phyloP scores from a whole-genome alignment of 805 yeast genomes.

The Kodamaea leandrae region DNA sequence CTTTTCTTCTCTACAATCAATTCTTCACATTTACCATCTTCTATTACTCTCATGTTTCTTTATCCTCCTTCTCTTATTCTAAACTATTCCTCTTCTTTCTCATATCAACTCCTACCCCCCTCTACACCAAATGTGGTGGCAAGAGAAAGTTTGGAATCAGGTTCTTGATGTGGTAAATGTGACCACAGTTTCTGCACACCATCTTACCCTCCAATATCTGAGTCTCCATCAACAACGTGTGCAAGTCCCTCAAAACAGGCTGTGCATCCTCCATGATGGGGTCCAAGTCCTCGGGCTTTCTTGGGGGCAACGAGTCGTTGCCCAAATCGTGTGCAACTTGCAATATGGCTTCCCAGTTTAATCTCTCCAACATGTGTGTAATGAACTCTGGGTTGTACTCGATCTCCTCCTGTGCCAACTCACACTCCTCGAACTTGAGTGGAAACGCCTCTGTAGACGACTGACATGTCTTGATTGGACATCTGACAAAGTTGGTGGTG shows the following conservation, averaged over 20 bases:
- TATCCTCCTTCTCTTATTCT: not conserved
- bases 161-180: slow-evolving; percentile 85
- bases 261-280: slow-evolving; percentile 51
- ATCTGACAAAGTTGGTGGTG: slow-evolving; percentile 94
- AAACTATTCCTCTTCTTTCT: not conserved
- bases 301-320: slow-evolving; percentile 28
- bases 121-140: slow-evolving; percentile 83
- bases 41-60: not conserved
- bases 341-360: slow-evolving; percentile 86
- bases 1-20: not conserved
- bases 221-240: slow-evolving; percentile 76
- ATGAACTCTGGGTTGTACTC: slow-evolving; percentile 85
- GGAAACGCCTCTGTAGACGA: slow-evolving; percentile 78
- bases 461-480: slow-evolving; percentile 83
- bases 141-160: slow-evolving; percentile 90
- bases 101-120: not conserved
- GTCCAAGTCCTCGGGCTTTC: slow-evolving; percentile 58
- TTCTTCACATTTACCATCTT: not conserved
- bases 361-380: slow-evolving; percentile 67
- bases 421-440: slow-evolving; percentile 62
- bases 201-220: slow-evolving; percentile 84
- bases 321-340: slow-evolving; percentile 70
- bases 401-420: slow-evolving; percentile 70
- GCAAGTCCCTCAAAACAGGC: slow-evolving; percentile 69
- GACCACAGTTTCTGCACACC: slow-evolving; percentile 84